Evolutionary conservation across 2,329 filamentous ascomycete species (phyloP).

Genomic region (Colletotrichum sp.): DNA sequence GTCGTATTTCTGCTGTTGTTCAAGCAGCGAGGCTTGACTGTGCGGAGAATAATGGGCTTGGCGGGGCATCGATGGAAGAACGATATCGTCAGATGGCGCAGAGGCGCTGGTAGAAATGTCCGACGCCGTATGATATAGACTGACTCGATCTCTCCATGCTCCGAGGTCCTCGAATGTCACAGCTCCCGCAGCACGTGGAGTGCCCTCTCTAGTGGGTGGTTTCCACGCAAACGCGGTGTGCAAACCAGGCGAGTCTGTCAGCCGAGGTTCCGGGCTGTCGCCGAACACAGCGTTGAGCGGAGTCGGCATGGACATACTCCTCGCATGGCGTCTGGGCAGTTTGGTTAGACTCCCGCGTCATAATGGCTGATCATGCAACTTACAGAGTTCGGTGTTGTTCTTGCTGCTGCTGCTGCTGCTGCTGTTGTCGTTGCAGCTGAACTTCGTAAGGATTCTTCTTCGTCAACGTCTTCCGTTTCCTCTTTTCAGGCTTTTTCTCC

Average conservation of each 20-base stretch:
- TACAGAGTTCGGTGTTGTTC: background rate
- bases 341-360: background rate
- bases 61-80: background rate
- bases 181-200: background rate
- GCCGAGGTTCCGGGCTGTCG: background rate
- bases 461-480: background rate
- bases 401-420: background rate
- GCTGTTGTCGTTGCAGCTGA: background rate
- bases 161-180: background rate
- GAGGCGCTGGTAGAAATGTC: constrained; percentile 6
- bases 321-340: background rate
- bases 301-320: constrained; percentile 13
- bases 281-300: background rate
- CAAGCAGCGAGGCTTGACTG: background rate
- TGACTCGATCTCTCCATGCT: background rate
- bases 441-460: background rate
- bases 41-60: background rate
- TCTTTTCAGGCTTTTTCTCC: background rate
- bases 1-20: background rate
- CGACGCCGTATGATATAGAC: background rate
- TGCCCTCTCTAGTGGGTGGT: background rate
- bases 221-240: background rate
- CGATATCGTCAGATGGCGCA: background rate
- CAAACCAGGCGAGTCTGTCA: background rate
- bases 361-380: background rate